Percentiles rank a stretch among this genome's conserved stretches.
These are phyloP conservation scores for Colletotrichum musicola DNA, from an alignment of 2,329 filamentous ascomycete species.

Conservation along the genomic window DNA sequence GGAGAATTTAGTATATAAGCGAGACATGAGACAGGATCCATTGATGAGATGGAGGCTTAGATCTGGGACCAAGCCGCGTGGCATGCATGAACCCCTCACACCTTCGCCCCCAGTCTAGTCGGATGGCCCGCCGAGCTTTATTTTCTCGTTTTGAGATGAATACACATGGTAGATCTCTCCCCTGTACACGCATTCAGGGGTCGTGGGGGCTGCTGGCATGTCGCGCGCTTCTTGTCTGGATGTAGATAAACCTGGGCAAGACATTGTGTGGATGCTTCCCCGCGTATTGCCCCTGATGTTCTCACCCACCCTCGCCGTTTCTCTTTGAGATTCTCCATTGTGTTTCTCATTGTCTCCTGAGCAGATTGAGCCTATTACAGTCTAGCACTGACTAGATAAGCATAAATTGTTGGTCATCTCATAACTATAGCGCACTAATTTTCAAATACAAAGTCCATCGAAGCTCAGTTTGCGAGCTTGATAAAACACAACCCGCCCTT, in stretches of 20 bases:
- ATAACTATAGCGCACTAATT: too few species aligned
- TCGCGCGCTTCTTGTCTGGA: too few species aligned
- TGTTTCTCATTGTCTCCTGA: too few species aligned
- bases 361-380: too few species aligned
- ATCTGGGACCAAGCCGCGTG: conserved; percentile 10
- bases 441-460: too few species aligned
- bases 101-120: not conserved
- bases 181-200: not conserved
- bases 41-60: conserved; percentile 4
- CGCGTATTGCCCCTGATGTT: not conserved
- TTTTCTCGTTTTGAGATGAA: not conserved
- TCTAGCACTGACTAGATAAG: too few species aligned
- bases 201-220: not conserved
- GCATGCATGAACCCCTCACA: conserved; percentile 10
- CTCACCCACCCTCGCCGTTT: not conserved
- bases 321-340: too few species aligned
- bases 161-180: too few species aligned
- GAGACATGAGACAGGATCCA: not conserved
- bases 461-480: too few species aligned
- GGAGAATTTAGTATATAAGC: not conserved
- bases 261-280: not conserved
- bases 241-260: not conserved
- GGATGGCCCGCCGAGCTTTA: fast-evolving
- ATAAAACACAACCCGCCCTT: too few species aligned
- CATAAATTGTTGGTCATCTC: too few species aligned